Base-by-base conservation (phyloP, 2,329 filamentous ascomycete species). In the Dryadomyces quercivorus region DNA sequence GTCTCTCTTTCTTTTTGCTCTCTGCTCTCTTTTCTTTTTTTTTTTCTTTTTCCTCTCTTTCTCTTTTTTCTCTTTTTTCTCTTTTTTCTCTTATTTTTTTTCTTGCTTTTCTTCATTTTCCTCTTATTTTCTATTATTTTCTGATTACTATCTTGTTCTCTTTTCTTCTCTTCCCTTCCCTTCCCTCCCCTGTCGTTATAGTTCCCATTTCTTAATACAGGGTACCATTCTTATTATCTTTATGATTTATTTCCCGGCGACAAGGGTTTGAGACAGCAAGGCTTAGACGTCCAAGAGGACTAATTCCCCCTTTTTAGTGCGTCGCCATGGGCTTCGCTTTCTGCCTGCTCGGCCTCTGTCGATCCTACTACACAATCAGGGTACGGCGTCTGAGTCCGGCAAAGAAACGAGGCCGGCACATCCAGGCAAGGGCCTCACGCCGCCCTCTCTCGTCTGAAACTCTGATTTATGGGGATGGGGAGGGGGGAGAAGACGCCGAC, bases 381-480 rank as follows among this genome's bases (percentile, higher is more conserved):
- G n/a, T n/a, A n/a, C 16, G 12, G 42, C 8, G 42, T 44, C 7
- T 3, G 38, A n/a, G 12, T 7, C 38, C 38, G 12, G 38, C 10
- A 44, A 12, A 44, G 42, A 18, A 44, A n/a, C 42, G 42, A 18
- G 16, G 26, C 26, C 26, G 26, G 26, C 26, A 31, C 26, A 31
- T 31, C 26, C 9, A 40, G 15, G 36, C 36, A 40, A 40, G 36
- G 26, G 26, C 26, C 36, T 40, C 10, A 8, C 36, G 15, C 12
- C 22, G 38, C 21, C 8, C 12, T 16, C 13, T 40, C 21, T 34
- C 18, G 12, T 26, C 8, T 50, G 50, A 43, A 51, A 51, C 38
- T 51, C 50, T 51, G 50, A 44, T 51, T 51, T 50, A 43, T 44
- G 50, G 50, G 40, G 50, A 31, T n/a, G 22, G 31, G n/a, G 6